A percentile compares a stretch with the other conserved stretches of the same genome.
phyloP scores from a whole-genome alignment of 1,139 yeast genomes.

The Debaryomyces nepalensis region DNA sequence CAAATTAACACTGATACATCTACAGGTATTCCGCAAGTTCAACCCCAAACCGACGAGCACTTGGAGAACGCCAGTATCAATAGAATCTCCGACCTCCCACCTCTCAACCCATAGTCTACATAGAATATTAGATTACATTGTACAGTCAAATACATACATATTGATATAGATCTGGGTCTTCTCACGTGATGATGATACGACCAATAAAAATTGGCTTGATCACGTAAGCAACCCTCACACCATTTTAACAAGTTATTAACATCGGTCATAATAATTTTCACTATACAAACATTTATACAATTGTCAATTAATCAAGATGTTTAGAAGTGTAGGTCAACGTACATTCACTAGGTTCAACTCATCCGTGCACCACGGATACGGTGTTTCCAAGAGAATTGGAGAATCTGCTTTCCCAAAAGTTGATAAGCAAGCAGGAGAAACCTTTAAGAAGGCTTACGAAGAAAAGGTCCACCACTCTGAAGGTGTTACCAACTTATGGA shows the following conservation, averaged over 20 bases:
- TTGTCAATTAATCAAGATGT: slow-evolving; percentile 28
- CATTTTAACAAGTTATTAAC: slow-evolving; percentile 11
- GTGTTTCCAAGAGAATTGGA: slow-evolving; percentile 47
- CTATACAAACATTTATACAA: slow-evolving; percentile 2
- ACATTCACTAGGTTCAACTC: slow-evolving; percentile 49
- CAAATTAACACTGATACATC: not conserved
- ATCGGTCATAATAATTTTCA: slow-evolving; percentile 2
- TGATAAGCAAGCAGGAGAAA: slow-evolving; percentile 48
- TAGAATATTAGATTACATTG: not conserved
- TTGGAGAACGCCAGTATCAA: slow-evolving; percentile 5
- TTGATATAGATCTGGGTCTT: not conserved
- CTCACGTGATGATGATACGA: slow-evolving; percentile 9
- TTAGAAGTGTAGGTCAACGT: slow-evolving; percentile 44
- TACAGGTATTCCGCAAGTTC: not conserved
- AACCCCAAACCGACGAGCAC: slow-evolving; percentile 5
- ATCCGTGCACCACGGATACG: slow-evolving; percentile 35
- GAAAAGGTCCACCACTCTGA: slow-evolving; percentile 81
- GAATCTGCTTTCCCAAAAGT: slow-evolving; percentile 45
- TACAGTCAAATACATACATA: slow-evolving; percentile 3
- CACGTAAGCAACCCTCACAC: slow-evolving; percentile 15
- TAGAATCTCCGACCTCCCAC: slow-evolving; percentile 2
- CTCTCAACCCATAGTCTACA: not conserved
- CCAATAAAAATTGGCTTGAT: slow-evolving; percentile 17
- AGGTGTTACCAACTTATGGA: slow-evolving; percentile 80
- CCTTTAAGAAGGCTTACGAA: slow-evolving; percentile 45